Evolutionary conservation across 2,329 filamentous ascomycete genomes (phyloP).

Genomic region (Aschersonia sp.): DNA sequence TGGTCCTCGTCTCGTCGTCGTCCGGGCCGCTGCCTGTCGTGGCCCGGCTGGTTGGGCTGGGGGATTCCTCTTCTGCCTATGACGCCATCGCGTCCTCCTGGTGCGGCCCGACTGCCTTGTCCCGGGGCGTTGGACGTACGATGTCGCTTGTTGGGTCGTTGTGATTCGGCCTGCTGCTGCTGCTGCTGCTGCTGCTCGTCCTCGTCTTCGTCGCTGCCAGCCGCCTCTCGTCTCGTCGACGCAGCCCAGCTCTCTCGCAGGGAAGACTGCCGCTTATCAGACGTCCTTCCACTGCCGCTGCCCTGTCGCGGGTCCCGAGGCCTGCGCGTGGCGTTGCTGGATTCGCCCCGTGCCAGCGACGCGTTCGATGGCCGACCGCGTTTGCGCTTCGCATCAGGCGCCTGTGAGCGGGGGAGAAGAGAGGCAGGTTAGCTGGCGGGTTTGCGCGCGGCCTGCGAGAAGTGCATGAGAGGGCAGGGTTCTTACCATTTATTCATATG

Average conservation of each 20-base stretch:
- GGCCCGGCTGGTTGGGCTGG: constrained; percentile 2
- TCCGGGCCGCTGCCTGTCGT: not conserved
- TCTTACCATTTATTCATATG: no score
- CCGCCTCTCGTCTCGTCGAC: constrained; percentile 1
- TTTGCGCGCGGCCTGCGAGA: no score
- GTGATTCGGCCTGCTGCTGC: not conserved
- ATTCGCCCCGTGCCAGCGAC: constrained; percentile 9
- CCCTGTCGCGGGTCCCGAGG: not conserved
- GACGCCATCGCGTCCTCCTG: not conserved
- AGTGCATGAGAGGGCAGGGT: no score
- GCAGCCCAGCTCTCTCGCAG: constrained; percentile 1
- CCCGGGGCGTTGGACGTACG: no score
- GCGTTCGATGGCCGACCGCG: constrained; percentile 27
- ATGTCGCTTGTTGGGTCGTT: not conserved
- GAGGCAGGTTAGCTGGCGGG: no score
- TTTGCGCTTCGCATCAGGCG: constrained; percentile 23
- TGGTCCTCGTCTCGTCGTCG: not conserved
- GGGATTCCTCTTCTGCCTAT: constrained; percentile 4
- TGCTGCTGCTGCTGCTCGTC: constrained; percentile 7
- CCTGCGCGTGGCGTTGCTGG: not conserved
- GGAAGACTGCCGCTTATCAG: not conserved
- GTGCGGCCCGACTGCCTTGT: not conserved
- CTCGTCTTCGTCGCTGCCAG: constrained; percentile 11
- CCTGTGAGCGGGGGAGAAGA: not conserved
- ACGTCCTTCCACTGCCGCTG: not conserved